Evolutionary conservation across 345 rosid genomes (phyloP).

Genomic region (Populus ilicifolia): DNA sequence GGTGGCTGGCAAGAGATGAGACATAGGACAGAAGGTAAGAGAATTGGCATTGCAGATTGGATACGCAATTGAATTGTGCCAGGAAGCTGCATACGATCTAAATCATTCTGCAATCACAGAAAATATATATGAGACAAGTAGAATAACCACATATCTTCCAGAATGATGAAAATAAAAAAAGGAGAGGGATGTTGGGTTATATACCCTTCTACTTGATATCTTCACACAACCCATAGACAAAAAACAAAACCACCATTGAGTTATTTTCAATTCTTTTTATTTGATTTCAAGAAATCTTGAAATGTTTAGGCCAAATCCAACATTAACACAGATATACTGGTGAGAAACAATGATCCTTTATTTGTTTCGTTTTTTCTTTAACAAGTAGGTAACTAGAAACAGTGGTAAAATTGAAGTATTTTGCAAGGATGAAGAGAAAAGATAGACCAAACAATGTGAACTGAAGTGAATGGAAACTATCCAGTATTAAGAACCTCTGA

Average conservation of each 20-base stretch:
- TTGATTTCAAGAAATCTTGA: background rate
- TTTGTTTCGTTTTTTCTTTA: background rate
- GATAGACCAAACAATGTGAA: background rate
- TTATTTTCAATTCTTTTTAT: background rate
- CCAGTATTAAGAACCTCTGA: background rate
- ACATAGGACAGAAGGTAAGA: slow-evolving; percentile 56
- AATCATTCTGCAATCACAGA: slow-evolving; percentile 64
- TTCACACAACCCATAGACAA: background rate
- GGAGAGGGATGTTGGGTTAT: background rate
- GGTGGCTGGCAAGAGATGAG: slow-evolving; percentile 71
- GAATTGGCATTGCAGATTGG: slow-evolving; percentile 87
- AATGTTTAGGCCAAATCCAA: background rate
- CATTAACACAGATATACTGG: background rate
- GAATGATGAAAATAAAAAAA: background rate
- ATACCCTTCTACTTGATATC: background rate
- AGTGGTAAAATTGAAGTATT: background rate
- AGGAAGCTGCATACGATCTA: slow-evolving; percentile 86
- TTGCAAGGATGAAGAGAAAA: background rate
- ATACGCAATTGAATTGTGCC: slow-evolving; percentile 83
- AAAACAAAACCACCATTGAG: background rate
- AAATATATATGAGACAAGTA: background rate
- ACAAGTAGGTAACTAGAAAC: background rate
- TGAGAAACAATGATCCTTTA: background rate
- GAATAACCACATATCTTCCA: background rate
- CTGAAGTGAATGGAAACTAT: background rate